A percentile compares a stretch with the other conserved stretches of the same genome.
phyloP scores from a whole-genome alignment of 495 filamentous ascomycete genomes.

The Chaetomidium leptoderma region DNA sequence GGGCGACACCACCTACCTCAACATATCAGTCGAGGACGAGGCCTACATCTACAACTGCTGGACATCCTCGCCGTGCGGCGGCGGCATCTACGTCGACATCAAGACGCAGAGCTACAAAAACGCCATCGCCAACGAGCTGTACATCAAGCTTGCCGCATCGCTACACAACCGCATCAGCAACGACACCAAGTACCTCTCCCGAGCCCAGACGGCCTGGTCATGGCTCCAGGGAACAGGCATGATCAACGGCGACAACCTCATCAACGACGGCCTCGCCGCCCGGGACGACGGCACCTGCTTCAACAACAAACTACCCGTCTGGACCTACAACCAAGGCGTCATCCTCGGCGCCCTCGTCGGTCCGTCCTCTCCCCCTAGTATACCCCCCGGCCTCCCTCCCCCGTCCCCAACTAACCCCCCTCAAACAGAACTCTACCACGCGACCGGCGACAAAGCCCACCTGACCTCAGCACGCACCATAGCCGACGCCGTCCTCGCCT shows the following conservation, averaged over 20 bases:
- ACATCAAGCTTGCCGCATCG: slow-evolving; percentile 58
- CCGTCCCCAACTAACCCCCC: slow-evolving; percentile 27
- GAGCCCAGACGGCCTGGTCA: slow-evolving; percentile 53
- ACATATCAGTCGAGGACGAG: slow-evolving; percentile 54
- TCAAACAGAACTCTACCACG: slow-evolving; percentile 24
- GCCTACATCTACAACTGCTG: slow-evolving; percentile 53
- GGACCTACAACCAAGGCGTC: slow-evolving; percentile 74
- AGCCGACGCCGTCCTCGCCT: slow-evolving; percentile 41
- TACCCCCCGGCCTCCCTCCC: background rate
- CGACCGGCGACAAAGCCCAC: slow-evolving; percentile 33
- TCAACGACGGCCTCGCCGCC: slow-evolving; percentile 62
- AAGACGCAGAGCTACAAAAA: slow-evolving; percentile 52
- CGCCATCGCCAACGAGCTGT: slow-evolving; percentile 70
- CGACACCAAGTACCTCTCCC: slow-evolving; percentile 48
- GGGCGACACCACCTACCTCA: slow-evolving; percentile 47
- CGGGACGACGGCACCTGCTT: slow-evolving; percentile 42
- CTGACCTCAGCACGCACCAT: slow-evolving; percentile 52
- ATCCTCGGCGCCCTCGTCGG: slow-evolving; percentile 65
- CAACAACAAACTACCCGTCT: slow-evolving; percentile 58
- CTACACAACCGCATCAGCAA: slow-evolving; percentile 57
- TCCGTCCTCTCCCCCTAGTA: slow-evolving; percentile 20
- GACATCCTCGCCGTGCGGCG: slow-evolving; percentile 54
- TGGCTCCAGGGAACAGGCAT: slow-evolving; percentile 63
- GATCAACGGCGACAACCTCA: slow-evolving; percentile 54
- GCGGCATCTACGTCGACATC: slow-evolving; percentile 58